Conservation (phyloP, 2,329 filamentous ascomycete genomes). For the Penicillium nordicum region DNA sequence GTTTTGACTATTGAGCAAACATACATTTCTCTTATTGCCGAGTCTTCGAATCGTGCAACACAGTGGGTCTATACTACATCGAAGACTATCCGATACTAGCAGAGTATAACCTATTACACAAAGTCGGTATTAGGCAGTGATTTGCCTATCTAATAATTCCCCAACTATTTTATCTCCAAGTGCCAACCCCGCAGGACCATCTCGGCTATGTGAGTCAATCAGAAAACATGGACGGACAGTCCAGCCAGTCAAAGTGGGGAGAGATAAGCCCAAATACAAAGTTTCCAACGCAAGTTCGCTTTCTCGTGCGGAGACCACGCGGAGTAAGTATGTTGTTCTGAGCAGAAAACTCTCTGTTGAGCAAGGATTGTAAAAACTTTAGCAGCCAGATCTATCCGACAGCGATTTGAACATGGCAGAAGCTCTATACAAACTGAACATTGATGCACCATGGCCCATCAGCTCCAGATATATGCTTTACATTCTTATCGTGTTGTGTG, state of each 20-base stretch:
- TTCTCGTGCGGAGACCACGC: conserved; percentile 9
- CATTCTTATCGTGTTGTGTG: conserved; percentile 3
- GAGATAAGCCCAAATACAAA: neutral
- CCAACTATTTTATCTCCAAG: neutral
- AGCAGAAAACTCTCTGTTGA: neutral
- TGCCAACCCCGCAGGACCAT: neutral
- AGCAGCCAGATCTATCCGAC: neutral
- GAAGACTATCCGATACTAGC: neutral
- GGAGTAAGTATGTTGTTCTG: conserved; percentile 1
- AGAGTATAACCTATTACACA: neutral
- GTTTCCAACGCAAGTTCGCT: neutral
- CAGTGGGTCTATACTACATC: neutral
- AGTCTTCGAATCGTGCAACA: neutral
- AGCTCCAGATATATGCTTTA: neutral
- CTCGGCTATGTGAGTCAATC: neutral
- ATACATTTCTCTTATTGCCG: neutral
- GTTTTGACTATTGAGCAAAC: neutral
- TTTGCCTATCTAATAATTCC: neutral
- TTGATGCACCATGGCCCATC: neutral
- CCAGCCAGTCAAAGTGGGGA: conserved; percentile 9
- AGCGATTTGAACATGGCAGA: neutral
- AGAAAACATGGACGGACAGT: conserved; percentile 2
- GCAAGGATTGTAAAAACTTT: neutral
- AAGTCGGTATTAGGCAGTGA: neutral
- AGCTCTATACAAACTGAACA: neutral